phyloP scores from a whole-genome alignment of 768 basidiomycete species.

The Tricholoma flavovirens region DNA sequence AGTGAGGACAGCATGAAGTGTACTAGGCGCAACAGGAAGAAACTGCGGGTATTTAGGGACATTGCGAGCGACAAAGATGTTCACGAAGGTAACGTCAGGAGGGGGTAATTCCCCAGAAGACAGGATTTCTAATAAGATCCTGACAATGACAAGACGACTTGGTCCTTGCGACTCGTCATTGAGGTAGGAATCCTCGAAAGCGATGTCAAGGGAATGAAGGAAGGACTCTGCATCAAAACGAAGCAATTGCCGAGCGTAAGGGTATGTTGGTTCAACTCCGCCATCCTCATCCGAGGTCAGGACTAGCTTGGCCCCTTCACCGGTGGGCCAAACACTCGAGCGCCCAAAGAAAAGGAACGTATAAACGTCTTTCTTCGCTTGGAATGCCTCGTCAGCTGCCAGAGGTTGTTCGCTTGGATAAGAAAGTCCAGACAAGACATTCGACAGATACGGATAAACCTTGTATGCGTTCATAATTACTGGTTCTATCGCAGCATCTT shows the following conservation, averaged over 20 bases:
- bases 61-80: constrained; percentile 96
- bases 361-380: constrained; percentile 74
- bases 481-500: constrained; percentile 43
- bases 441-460: constrained; percentile 82
- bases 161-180: constrained; percentile 66
- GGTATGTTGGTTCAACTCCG: constrained; percentile 79
- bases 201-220: constrained; percentile 89
- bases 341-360: constrained; percentile 79
- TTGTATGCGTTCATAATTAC: constrained; percentile 79
- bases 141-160: constrained; percentile 76
- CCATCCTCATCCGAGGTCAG: constrained; percentile 73
- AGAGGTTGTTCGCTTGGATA: constrained; percentile 83
- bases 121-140: constrained; percentile 77
- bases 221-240: constrained; percentile 91
- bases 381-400: constrained; percentile 52
- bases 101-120: constrained; percentile 48
- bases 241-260: constrained; percentile 79
- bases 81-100: constrained; percentile 73
- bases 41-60: constrained; percentile 95
- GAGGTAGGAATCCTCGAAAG: constrained; percentile 89
- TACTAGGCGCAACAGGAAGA: constrained; percentile 58
- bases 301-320: constrained; percentile 65
- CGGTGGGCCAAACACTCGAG: constrained; percentile 72
- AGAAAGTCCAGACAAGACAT: constrained; percentile 72
- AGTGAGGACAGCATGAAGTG: constrained; percentile 70